Evolutionary conservation across 345 rosid species (phyloP).

Genomic region (Iberis pinnata): DNA sequence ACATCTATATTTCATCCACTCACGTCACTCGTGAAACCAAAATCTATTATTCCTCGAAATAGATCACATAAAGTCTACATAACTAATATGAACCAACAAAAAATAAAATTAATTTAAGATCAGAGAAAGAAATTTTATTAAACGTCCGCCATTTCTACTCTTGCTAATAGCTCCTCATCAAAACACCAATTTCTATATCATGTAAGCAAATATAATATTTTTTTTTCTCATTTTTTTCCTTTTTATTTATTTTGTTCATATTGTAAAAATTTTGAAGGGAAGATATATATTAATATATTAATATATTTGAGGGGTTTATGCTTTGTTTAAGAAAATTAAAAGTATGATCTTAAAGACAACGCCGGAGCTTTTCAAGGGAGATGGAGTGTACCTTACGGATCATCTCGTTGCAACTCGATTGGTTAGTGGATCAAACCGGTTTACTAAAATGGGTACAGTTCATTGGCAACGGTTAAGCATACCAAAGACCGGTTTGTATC

Average conservation of each 20-base stretch:
- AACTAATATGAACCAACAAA: slow-evolving; percentile 20
- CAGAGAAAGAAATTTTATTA: neutral
- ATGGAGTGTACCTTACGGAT: slow-evolving; percentile 26
- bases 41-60: slow-evolving; percentile 5
- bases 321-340: slow-evolving; percentile 25
- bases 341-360: slow-evolving; percentile 32
- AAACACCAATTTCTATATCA: slow-evolving; percentile 19
- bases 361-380: slow-evolving; percentile 26
- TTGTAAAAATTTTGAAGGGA: neutral
- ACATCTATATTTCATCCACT: slow-evolving; percentile 28
- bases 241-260: neutral
- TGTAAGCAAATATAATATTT: neutral
- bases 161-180: slow-evolving; percentile 15
- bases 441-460: slow-evolving; percentile 14
- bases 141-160: slow-evolving; percentile 17
- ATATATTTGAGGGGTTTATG: slow-evolving; percentile 8
- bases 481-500: slow-evolving; percentile 18
- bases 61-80: slow-evolving; percentile 28
- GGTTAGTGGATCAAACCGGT: slow-evolving; percentile 20
- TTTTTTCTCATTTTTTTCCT: too few species aligned
- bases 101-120: neutral
- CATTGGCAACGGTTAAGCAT: slow-evolving; percentile 17
- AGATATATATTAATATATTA: neutral
- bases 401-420: slow-evolving; percentile 6
- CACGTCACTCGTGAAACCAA: slow-evolving; percentile 28